These are phyloP conservation scores for Arachnopeziza araneosa DNA, from an alignment of 2,329 filamentous ascomycete genomes.

Conservation along the genomic window DNA sequence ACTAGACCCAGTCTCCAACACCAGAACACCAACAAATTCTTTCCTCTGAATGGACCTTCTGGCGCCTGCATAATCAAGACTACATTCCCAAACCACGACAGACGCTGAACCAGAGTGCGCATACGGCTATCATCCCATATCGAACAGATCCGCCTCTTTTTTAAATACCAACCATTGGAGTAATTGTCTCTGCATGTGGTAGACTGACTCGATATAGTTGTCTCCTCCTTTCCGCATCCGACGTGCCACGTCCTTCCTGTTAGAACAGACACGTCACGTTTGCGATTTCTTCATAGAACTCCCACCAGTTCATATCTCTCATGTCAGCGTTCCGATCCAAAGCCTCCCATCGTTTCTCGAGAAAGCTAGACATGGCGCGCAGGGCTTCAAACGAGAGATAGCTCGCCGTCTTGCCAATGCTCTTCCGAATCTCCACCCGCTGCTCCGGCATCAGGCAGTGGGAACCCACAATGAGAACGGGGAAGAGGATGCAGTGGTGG, in stretches of 20 bases:
- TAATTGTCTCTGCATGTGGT: background rate
- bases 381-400: slow-evolving; percentile 26
- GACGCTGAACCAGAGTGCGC: background rate
- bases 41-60: background rate
- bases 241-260: background rate
- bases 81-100: background rate
- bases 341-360: slow-evolving; percentile 21
- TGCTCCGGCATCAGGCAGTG: slow-evolving; percentile 31
- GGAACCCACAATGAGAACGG: slow-evolving; percentile 34
- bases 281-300: slow-evolving; percentile 24
- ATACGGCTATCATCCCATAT: background rate
- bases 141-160: background rate
- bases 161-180: background rate
- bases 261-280: slow-evolving; percentile 26
- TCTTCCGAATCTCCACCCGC: slow-evolving; percentile 23
- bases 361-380: slow-evolving; percentile 20
- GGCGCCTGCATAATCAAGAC: background rate
- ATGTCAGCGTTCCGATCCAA: slow-evolving; percentile 9
- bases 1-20: background rate
- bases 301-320: slow-evolving; percentile 22
- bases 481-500: slow-evolving; percentile 36
- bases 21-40: background rate
- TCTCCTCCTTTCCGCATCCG: background rate
- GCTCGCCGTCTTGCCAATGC: slow-evolving; percentile 16
- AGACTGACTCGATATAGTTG: background rate